A percentile compares a stretch with the other conserved stretches of the same genome.
phyloP scores from a whole-genome alignment of 768 basidiomycete species.

The Leucosporidium scottii region DNA sequence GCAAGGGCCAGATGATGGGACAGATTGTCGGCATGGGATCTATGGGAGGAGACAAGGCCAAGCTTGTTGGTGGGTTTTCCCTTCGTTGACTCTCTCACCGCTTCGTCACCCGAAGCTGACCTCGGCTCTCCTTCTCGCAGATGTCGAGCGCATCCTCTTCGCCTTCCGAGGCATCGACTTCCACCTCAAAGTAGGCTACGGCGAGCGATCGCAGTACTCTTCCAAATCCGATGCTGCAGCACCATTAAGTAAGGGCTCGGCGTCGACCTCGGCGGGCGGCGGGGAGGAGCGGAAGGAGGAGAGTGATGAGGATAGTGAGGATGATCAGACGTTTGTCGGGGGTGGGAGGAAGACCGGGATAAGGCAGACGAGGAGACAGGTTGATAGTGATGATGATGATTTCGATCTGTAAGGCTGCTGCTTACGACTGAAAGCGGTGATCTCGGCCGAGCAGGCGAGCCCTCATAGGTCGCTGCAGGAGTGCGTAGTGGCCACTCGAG shows the following conservation, averaged over 20 bases:
- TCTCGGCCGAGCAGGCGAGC: no score
- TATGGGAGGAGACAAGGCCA: conserved; percentile 55
- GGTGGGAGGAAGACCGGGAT: conserved; percentile 30
- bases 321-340: conserved; percentile 26
- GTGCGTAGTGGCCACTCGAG: no score
- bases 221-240: conserved; percentile 21
- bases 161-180: conserved; percentile 33
- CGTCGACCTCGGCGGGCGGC: not conserved
- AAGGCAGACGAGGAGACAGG: not conserved
- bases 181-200: conserved; percentile 22
- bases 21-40: conserved; percentile 80
- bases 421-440: no score
- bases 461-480: no score
- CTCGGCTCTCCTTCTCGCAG: conserved; percentile 1
- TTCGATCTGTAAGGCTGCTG: conserved; percentile 30
- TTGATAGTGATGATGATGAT: conserved; percentile 24
- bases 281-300: conserved; percentile 5
- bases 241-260: conserved; percentile 11
- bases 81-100: no score
- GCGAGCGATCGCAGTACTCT: not conserved
- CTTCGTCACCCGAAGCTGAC: not conserved
- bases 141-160: conserved; percentile 32
- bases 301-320: conserved; percentile 15
- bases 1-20: conserved; percentile 79
- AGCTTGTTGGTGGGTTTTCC: conserved; percentile 65